Conservation (phyloP, 495 filamentous ascomycete species). For the Massariosphaeria phaeospora region DNA sequence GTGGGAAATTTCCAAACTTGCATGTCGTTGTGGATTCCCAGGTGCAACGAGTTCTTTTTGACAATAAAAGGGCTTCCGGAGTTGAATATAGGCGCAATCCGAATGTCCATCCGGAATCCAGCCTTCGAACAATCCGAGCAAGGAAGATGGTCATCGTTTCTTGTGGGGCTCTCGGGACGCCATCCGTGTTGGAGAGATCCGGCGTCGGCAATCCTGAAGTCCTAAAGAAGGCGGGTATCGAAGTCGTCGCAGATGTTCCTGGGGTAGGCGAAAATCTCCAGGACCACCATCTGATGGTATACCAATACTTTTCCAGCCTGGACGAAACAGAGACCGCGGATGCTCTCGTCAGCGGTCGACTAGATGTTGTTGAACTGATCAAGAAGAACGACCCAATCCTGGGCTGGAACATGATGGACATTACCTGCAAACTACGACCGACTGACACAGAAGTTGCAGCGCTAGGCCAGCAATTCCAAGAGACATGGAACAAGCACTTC, state of each 20-base stretch:
- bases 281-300: slow-evolving; percentile 32
- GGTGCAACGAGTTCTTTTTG: slow-evolving; percentile 31
- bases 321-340: slow-evolving; percentile 29
- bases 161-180: slow-evolving; percentile 35
- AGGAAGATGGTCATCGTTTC: slow-evolving; percentile 37
- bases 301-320: slow-evolving; percentile 28
- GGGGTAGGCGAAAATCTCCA: slow-evolving; percentile 36
- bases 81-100: slow-evolving; percentile 34
- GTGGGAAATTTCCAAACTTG: slow-evolving; percentile 34
- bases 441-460: slow-evolving; percentile 27
- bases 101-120: slow-evolving; percentile 4
- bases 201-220: slow-evolving; percentile 33
- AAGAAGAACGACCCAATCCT: slow-evolving; percentile 37
- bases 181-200: slow-evolving; percentile 37
- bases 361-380: slow-evolving; percentile 34
- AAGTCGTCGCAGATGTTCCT: slow-evolving; percentile 25
- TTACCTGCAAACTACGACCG: slow-evolving; percentile 33
- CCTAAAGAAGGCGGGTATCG: slow-evolving; percentile 21
- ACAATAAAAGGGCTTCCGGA: slow-evolving; percentile 28
- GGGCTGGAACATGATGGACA: slow-evolving; percentile 49
- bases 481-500: slow-evolving; percentile 27
- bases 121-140: slow-evolving; percentile 38
- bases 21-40: slow-evolving; percentile 32
- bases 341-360: slow-evolving; percentile 36
- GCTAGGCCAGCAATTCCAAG: slow-evolving; percentile 29